A percentile compares a stretch with the other conserved stretches of the same genome.
Conservation (phyloP, 2,329 filamentous ascomycete species). For the Fusarium nanum region DNA sequence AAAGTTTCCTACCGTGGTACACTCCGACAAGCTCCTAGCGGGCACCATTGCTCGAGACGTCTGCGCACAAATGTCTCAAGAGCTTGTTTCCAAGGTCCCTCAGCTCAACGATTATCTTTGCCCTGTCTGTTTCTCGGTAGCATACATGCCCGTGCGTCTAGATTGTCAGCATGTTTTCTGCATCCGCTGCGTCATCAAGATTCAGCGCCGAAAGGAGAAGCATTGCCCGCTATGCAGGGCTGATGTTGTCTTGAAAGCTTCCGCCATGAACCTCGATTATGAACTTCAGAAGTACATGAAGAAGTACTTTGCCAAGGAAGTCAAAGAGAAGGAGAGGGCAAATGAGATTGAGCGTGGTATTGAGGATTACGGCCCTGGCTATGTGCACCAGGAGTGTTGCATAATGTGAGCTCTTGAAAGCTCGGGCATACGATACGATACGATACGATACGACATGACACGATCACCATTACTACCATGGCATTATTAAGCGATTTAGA, state of each 20-base stretch:
- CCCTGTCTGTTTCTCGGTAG: slow-evolving; percentile 81
- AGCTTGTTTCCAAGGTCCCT: slow-evolving; percentile 79
- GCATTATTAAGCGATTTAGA: slow-evolving; percentile 7
- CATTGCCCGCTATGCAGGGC: slow-evolving; percentile 82
- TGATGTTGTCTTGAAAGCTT: slow-evolving; percentile 76
- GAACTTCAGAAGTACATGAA: slow-evolving; percentile 76
- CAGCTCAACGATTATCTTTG: slow-evolving; percentile 88
- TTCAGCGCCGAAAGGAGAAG: slow-evolving; percentile 76
- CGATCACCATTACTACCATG: neutral
- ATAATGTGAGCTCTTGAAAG: slow-evolving; percentile 64
- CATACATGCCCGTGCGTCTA: slow-evolving; percentile 84
- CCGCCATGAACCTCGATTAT: slow-evolving; percentile 75
- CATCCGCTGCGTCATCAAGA: slow-evolving; percentile 83
- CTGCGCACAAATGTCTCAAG: slow-evolving; percentile 77
- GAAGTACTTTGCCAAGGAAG: slow-evolving; percentile 79
- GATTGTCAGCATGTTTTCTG: slow-evolving; percentile 83
- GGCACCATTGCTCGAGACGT: slow-evolving; percentile 79
- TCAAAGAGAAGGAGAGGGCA: slow-evolving; percentile 73
- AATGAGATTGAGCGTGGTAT: slow-evolving; percentile 81
- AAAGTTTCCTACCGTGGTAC: slow-evolving; percentile 69
- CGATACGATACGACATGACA: neutral
- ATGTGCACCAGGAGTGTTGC: slow-evolving; percentile 68
- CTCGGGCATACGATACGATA: neutral
- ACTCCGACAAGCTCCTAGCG: slow-evolving; percentile 70
- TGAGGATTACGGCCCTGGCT: slow-evolving; percentile 76